Base-by-base conservation (phyloP, 2,329 filamentous ascomycete species). In the Colletotrichum australisinense region DNA sequence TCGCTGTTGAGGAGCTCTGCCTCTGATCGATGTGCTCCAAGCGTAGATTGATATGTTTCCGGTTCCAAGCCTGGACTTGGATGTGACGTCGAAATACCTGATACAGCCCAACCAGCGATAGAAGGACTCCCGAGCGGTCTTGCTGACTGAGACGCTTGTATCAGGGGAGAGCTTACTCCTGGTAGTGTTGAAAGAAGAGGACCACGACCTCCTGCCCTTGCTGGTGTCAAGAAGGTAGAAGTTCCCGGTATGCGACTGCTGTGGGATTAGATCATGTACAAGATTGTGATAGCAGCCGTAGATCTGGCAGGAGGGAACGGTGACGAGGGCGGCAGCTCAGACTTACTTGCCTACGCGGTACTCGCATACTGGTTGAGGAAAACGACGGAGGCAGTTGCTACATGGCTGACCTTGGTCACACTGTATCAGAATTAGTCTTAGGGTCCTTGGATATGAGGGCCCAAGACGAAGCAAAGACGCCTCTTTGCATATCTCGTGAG, bases 361-460 rank as follows among this genome's bases (percentile, higher is more conserved):
- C 75, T 88, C 83, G 77, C 88, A 90, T 7, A 80, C 76, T 1
- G 87, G 87, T 65, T 85, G 86, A 0, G 88, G 88, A 73, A 87
- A 89, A 35, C 88, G 83, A 49, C 88, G 85, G 28, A 83, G 80
- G 75, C 88, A 90, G 76, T 89, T 88, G 56, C 84, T 85, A 79
- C 88, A 89, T 16, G 88, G 88, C 35, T 87, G 86, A 30, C 85
- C 84, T 76, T 88, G 87, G 75, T 88, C 87, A 77, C 88, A 90
- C 88, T 89, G 74, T 28, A 46, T 49, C 22, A 46, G 11, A 9
- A 32, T 73, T 55, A 73, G 66, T 65, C 55, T 14, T 49, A 52
- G 16, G 67, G 57, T 65, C 35, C 67, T 49, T 12, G 14, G 32
- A 35, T 8, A 35, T 5, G 5, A 53, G 32, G 35, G 28, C 52